A percentile compares a stretch with the other conserved stretches of the same genome.
phyloP scores from a whole-genome alignment of 768 basidiomycete genomes.

The Russula sp. region DNA sequence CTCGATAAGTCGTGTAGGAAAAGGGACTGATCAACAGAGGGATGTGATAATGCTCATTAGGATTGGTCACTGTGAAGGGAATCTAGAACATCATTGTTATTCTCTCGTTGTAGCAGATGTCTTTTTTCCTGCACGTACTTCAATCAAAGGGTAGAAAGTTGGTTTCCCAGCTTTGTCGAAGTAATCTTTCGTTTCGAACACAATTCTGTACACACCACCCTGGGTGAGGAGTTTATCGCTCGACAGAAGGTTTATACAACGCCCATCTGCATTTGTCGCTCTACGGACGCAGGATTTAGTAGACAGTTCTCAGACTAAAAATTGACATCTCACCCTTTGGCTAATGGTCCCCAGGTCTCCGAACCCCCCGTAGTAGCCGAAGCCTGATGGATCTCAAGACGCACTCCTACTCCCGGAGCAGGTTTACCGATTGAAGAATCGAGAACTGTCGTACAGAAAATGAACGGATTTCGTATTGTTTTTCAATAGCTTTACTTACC shows the following conservation, averaged over 20 bases:
- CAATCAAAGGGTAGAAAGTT: slow-evolving; percentile 89
- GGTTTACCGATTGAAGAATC: slow-evolving; percentile 84
- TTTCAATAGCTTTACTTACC: slow-evolving; percentile 45
- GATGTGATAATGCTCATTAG: slow-evolving; percentile 84
- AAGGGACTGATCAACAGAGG: slow-evolving; percentile 90
- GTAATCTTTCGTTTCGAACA: slow-evolving; percentile 81
- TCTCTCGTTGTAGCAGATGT: background rate
- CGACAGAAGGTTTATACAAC: slow-evolving; percentile 72
- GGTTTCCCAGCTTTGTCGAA: slow-evolving; percentile 60
- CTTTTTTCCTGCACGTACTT: slow-evolving; percentile 48
- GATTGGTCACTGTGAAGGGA: slow-evolving; percentile 66
- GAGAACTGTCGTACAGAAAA: slow-evolving; percentile 54
- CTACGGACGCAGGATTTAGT: slow-evolving; percentile 41
- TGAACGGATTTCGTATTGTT: background rate
- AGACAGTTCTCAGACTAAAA: slow-evolving; percentile 8
- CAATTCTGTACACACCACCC: slow-evolving; percentile 67
- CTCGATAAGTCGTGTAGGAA: slow-evolving; percentile 89
- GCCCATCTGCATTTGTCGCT: slow-evolving; percentile 75
- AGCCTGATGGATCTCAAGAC: slow-evolving; percentile 51
- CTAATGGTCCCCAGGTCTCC: slow-evolving; percentile 53
- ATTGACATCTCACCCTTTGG: slow-evolving; percentile 50
- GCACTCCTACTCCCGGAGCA: slow-evolving; percentile 63
- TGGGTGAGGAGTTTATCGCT: slow-evolving; percentile 46
- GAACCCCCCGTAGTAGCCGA: slow-evolving; percentile 35
- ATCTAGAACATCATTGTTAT: slow-evolving; percentile 45